phyloP scores from a whole-genome alignment of 495 filamentous ascomycete species.

The Usnea hakonensis region DNA sequence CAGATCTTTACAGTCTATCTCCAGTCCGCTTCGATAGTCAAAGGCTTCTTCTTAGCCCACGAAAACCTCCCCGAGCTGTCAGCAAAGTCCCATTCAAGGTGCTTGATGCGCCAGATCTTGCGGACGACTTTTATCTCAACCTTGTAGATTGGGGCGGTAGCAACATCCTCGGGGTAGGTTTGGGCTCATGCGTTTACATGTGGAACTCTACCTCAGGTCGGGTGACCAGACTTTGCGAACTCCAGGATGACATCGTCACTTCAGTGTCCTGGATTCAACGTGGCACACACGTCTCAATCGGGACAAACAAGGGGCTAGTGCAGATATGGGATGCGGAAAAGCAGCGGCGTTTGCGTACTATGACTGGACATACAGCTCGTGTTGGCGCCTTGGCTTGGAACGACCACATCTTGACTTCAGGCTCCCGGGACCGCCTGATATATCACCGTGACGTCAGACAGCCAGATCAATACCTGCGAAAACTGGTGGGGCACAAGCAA shows the following conservation, averaged over 20 bases:
- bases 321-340: conserved; percentile 96
- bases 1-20: conserved; percentile 88
- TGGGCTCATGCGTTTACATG: conserved; percentile 95
- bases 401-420: conserved; percentile 91
- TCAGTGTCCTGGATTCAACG: conserved; percentile 96
- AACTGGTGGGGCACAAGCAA: conserved; percentile 90
- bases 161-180: conserved; percentile 83
- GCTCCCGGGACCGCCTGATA: conserved; percentile 86
- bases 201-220: conserved; percentile 85
- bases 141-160: conserved; percentile 97
- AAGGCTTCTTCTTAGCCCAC: conserved; percentile 79
- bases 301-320: conserved; percentile 85
- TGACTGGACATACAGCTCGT: conserved; percentile 89
- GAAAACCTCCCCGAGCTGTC: conserved; percentile 79
- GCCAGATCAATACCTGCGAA: conserved; percentile 81
- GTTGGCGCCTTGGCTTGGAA: conserved; percentile 96
- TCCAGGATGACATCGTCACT: conserved; percentile 88
- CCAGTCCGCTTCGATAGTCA: conserved; percentile 86
- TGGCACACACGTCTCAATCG: conserved; percentile 89
- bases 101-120: conserved; percentile 88
- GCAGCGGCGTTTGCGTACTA: conserved; percentile 76
- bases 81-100: conserved; percentile 98
- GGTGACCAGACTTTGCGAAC: conserved; percentile 87
- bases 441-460: conserved; percentile 91
- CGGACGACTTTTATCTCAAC: conserved; percentile 96